Base-by-base conservation (phyloP, 2,329 filamentous ascomycete genomes). In the Metarhizium guizhouense region DNA sequence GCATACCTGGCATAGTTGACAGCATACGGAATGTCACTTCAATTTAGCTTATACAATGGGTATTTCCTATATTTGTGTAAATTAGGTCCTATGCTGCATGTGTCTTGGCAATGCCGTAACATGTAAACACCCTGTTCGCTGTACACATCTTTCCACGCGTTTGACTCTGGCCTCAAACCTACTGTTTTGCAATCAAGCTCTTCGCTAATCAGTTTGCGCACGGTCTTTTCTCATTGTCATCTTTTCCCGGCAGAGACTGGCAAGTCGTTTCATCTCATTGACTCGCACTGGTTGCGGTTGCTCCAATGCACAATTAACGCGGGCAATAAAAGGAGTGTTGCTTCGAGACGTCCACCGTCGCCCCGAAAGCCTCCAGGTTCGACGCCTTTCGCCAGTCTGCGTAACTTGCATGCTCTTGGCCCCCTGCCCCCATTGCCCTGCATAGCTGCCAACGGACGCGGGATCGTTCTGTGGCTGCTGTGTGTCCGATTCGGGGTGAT, bases 211-310 rank as follows among this genome's bases (percentile, higher is more conserved):
- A 16, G 58, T 58, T 45, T 62, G 57, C 0, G 61, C 60, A 1
- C 55, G 60, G 13, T 62, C 60, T 14, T 63, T 57, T 47, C 58
- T 59, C 20, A 62, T 60, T 48, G 51, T 52, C 29, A 62, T 55
- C 6, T 59, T 67, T 11, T 63, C 60, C 49, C 62, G 65, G 52
- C 65, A 70, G 20, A 69, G 53, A 45, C 63, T 66, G 2, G 65
- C 61, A 6, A 72, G 56, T 29, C 67, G 60, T 56, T 59, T 65
- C 53, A 69, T 53, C 53, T 71, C 67, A 8, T 59, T 63, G 4
- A 60, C 64, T 54, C 65, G 60, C 5, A 71, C 57, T 2, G 69
- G 69, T 34, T 58, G 61, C 2, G 69, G 68, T 51, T 70, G 65
- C 49, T 70, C 62, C 16, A 71, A 58, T 1, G 56, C 51, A 25